phyloP scores from a whole-genome alignment of 495 filamentous ascomycete species.

The Aspergillus avenaceus region DNA sequence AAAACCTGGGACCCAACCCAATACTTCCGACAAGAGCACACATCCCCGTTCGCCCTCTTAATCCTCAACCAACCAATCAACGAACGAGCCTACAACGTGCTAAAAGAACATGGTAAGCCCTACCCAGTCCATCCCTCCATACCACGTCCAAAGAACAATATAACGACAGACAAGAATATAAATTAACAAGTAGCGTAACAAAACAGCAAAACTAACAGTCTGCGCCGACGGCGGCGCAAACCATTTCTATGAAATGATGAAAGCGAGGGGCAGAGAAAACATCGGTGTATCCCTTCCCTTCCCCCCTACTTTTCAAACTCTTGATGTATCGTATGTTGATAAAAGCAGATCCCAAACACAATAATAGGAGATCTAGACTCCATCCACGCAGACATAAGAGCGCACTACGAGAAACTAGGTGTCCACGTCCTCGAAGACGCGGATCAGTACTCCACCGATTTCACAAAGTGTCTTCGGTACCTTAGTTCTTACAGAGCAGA shows the following conservation, averaged over 20 bases:
- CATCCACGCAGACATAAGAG: conserved; percentile 49
- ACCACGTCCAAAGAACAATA: background rate
- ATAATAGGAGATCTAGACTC: conserved; percentile 94
- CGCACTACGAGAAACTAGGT: conserved; percentile 54
- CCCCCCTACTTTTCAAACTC: background rate
- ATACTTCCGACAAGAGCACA: conserved; percentile 37
- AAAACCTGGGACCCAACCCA: conserved; percentile 48
- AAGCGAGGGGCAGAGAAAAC: conserved; percentile 24
- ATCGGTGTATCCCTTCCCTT: conserved; percentile 32
- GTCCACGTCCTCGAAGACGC: conserved; percentile 58
- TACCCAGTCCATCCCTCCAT: background rate
- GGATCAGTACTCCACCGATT: conserved; percentile 84
- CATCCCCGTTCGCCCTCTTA: conserved; percentile 54
- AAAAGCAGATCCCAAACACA: conserved; percentile 49
- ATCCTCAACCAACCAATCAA: conserved; percentile 71
- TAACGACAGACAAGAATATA: background rate
- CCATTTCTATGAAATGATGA: conserved; percentile 57
- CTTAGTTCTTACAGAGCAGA: conserved; percentile 35
- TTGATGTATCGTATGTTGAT: too few relatives aligned
- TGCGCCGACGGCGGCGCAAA: conserved; percentile 95
- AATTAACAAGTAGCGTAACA: too few relatives aligned
- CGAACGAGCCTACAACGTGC: conserved; percentile 37
- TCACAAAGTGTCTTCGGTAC: conserved; percentile 68
- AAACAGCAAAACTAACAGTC: conserved; percentile 54
- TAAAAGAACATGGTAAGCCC: conserved; percentile 56